These are phyloP conservation scores for Gillenia trifoliata DNA, from an alignment of 306 rosid species.

Conservation along the genomic window DNA sequence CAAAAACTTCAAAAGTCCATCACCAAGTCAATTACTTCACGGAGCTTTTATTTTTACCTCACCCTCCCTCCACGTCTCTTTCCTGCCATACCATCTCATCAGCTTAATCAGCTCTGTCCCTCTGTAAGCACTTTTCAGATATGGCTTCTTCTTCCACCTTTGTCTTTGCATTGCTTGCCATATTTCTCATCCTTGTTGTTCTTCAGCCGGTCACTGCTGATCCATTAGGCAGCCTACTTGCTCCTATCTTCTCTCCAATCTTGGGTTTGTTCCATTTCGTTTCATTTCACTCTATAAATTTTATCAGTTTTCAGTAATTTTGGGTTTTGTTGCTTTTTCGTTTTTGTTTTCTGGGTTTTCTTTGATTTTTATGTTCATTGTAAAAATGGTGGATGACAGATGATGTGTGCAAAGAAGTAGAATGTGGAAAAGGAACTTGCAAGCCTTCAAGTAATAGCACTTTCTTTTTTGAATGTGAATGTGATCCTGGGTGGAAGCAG, in stretches of 20 bases:
- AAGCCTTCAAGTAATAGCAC: constrained; percentile 51
- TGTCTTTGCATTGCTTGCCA: constrained; percentile 20
- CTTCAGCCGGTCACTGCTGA: constrained; percentile 36
- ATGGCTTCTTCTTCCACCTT: constrained; percentile 47
- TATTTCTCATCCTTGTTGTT: constrained; percentile 25
- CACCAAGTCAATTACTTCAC: not conserved
- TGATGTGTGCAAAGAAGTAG: constrained; percentile 53
- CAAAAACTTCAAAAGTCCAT: not conserved
- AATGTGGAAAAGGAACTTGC: constrained; percentile 85
- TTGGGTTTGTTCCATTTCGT: constrained; percentile 38
- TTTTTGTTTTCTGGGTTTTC: constrained; percentile 8
- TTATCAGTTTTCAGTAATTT: not conserved
- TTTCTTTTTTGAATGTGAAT: constrained; percentile 59
- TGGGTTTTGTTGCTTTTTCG: not conserved
- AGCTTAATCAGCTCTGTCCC: not conserved
- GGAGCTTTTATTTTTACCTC: not conserved
- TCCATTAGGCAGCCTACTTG: constrained; percentile 30
- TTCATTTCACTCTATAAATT: not conserved
- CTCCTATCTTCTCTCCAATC: constrained; percentile 62
- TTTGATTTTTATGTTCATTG: not conserved
- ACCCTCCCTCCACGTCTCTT: not conserved
- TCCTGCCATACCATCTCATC: not conserved
- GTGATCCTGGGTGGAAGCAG: constrained; percentile 78
- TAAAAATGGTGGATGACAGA: constrained; percentile 32
- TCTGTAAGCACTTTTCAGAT: not conserved